Evolutionary conservation across 306 rosid genomes (phyloP), one percentile per base, ranked within the genome.

Genomic region (Lathyrus sativus): DNA sequence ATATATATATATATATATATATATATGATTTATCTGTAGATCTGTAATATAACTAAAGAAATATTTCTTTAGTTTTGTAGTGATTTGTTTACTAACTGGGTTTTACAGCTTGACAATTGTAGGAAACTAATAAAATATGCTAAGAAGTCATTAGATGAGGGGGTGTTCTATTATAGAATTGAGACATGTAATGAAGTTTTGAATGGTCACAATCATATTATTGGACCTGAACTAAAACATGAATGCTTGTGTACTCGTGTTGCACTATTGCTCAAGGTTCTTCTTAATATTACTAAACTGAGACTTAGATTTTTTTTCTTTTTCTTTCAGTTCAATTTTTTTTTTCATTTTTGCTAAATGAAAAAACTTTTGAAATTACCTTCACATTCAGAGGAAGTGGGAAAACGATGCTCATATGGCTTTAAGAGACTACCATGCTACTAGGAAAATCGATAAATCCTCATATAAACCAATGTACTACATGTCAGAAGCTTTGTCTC

Each of bases 361-460:
- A 60, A 53, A 70, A 24, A 44, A 62, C 43, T 74, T 56, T 28
- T 75, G 18, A n/a, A n/a, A n/a, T n/a, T n/a, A n/a, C n/a, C n/a
- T n/a, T n/a, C n/a, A n/a, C n/a, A n/a, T n/a, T n/a, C n/a, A n/a
- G n/a, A n/a, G n/a, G n/a, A n/a, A n/a, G n/a, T n/a, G n/a, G n/a
- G n/a, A n/a, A n/a, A 90, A 87, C 24, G 99, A 93, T 85, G 95
- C 83, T 71, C 82, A 86, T 73, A 90, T 93, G 96, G 96, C 95
- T 29, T 61, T 90, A 79, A 84, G 95, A 78, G 97, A 93, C 68
- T 90, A 95, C 80, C 79, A 84, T 72, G 78, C 80, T 86, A 92
- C 99, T 44, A 83, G 87, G 76, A 79, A 76, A 80, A 76, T 90
- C 0, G 76, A 88, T 79, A 70, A 71, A 68, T 82, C 90, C 68